Evolutionary conservation across 1,284 basidiomycete genomes (phyloP).

Genomic region (Cutaneotrichosporon dermatis): DNA sequence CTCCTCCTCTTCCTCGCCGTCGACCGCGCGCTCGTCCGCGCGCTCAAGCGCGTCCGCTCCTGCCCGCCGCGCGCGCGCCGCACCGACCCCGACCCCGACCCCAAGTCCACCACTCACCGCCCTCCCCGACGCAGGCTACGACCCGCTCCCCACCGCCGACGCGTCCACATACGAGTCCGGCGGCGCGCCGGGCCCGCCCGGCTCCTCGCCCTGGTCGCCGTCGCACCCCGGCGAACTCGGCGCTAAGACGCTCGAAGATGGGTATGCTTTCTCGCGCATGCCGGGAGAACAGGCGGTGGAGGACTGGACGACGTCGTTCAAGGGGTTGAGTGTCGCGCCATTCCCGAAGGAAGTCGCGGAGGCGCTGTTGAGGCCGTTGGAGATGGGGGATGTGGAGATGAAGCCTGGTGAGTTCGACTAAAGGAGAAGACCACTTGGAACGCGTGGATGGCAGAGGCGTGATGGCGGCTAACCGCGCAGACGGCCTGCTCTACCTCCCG

Average conservation of each 20-base stretch:
- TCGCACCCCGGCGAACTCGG: conserved; percentile 1
- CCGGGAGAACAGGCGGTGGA: conserved; percentile 3
- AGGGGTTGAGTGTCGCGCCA: conserved; percentile 71
- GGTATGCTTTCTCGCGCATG: conserved; percentile 7
- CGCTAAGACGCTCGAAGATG: conserved; percentile 1
- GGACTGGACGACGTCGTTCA: conserved; percentile 87
- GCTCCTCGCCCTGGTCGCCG: neutral
- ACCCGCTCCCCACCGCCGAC: conserved; percentile 12
- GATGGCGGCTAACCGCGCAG: conserved; percentile 49
- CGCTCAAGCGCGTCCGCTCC: no score
- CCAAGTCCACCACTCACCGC: conserved; percentile 18
- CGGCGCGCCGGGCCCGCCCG: neutral
- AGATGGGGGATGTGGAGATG: conserved; percentile 49
- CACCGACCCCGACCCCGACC: neutral
- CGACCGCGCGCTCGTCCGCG: neutral
- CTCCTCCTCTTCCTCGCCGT: neutral
- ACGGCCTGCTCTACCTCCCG: conserved; percentile 90
- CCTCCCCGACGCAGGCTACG: conserved; percentile 22
- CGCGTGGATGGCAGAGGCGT: neutral
- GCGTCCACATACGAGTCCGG: neutral
- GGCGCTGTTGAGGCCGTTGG: conserved; percentile 68
- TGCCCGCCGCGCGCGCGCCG: neutral
- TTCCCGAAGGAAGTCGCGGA: conserved; percentile 74
- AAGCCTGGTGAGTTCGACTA: conserved; percentile 11
- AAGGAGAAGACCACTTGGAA: no score